Evolutionary conservation across 495 filamentous ascomycete genomes (phyloP).

Genomic region (Melanomma pulvis-pyrius): DNA sequence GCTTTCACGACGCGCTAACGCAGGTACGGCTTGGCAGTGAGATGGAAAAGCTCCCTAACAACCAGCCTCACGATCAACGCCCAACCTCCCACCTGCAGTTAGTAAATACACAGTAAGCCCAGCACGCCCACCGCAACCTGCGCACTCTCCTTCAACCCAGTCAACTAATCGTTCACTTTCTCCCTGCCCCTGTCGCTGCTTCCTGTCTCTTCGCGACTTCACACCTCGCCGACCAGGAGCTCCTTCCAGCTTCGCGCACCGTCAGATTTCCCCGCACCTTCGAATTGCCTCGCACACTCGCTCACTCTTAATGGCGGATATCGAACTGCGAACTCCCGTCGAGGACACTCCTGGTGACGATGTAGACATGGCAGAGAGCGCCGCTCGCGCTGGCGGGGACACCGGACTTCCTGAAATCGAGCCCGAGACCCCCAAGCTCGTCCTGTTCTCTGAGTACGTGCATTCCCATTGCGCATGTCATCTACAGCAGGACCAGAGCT

Average conservation of each 20-base stretch:
- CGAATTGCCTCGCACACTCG: no score
- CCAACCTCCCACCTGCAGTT: background rate
- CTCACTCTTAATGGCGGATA: slow-evolving; percentile 23
- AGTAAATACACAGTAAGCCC: no score
- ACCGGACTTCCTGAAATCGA: slow-evolving; percentile 24
- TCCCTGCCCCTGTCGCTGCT: background rate
- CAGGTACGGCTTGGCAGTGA: slow-evolving; percentile 18
- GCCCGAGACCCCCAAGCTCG: slow-evolving; percentile 30
- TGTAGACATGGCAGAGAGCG: slow-evolving; percentile 53
- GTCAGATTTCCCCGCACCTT: background rate
- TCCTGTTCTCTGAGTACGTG: slow-evolving; percentile 44
- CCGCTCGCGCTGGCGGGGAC: slow-evolving; percentile 25
- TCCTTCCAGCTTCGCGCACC: background rate
- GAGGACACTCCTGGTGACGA: slow-evolving; percentile 47
- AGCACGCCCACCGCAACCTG: background rate
- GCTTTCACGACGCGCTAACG: no score
- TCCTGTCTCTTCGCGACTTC: background rate
- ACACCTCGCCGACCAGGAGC: background rate
- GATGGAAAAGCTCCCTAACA: background rate
- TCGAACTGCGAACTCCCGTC: slow-evolving; percentile 47
- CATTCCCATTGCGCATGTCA: background rate
- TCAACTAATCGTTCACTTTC: slow-evolving; percentile 4
- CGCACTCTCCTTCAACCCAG: background rate
- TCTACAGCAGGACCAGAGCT: background rate
- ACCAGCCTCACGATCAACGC: background rate